Conservation (phyloP, 2,329 filamentous ascomycete species). For the Aspergillus ochraceus region DNA sequence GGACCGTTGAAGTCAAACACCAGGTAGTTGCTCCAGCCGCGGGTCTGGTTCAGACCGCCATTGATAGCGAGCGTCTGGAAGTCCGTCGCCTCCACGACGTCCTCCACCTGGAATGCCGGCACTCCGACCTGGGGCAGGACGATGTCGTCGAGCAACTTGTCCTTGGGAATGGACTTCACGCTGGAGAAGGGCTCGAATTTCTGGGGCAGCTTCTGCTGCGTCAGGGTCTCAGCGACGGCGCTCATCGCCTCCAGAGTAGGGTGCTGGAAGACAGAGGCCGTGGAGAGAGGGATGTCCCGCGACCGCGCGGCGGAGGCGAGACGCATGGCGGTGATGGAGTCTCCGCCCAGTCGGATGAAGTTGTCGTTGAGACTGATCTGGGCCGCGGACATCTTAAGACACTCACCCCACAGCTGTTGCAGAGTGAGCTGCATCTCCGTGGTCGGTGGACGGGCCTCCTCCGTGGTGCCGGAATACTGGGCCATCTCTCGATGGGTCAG, state of each 20-base stretch:
- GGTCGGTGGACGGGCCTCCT: constrained; percentile 37
- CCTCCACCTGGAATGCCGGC: constrained; percentile 5
- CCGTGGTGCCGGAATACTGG: not conserved
- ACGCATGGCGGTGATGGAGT: constrained; percentile 15
- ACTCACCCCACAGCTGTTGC: constrained; percentile 8
- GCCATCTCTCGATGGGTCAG: constrained; percentile 5
- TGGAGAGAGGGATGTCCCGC: constrained; percentile 20
- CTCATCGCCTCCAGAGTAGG: constrained; percentile 13
- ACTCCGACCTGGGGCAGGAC: constrained; percentile 7
- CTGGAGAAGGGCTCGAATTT: constrained; percentile 11
- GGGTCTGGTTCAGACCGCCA: constrained; percentile 12
- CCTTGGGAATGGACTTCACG: constrained; percentile 7
- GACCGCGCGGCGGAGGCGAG: constrained; percentile 11
- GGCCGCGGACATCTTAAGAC: not conserved
- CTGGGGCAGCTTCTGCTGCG: constrained; percentile 7
- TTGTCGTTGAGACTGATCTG: constrained; percentile 16
- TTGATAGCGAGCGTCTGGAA: constrained; percentile 16
- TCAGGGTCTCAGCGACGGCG: constrained; percentile 3
- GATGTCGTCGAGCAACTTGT: constrained; percentile 7
- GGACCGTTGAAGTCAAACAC: constrained; percentile 17
- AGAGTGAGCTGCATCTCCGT: constrained; percentile 5
- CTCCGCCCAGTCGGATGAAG: constrained; percentile 15
- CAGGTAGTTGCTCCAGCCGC: constrained; percentile 13
- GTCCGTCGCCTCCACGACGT: constrained; percentile 13
- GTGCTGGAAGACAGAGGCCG: constrained; percentile 29